These are phyloP conservation scores for Pleurotus eryngii DNA, from an alignment of 768 basidiomycete genomes.

Conservation along the genomic window DNA sequence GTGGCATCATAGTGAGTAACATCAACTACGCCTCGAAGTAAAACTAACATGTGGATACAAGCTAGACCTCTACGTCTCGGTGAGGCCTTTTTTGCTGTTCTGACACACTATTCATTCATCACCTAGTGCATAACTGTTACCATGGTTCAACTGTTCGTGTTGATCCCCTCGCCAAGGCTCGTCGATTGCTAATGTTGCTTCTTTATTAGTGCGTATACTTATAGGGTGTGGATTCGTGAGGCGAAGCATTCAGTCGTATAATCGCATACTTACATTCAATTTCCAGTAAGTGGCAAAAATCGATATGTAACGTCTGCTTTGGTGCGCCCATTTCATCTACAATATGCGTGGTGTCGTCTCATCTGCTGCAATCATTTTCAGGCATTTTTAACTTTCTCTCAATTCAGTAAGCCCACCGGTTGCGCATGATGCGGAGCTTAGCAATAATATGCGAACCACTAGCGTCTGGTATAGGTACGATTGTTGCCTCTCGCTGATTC, in stretches of 20 bases:
- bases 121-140: constrained; percentile 1
- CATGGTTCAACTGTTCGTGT: background rate
- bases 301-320: background rate
- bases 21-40: no score
- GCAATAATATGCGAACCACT: no score
- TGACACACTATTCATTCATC: no score
- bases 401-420: background rate
- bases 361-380: background rate
- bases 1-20: no score
- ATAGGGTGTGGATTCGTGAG: background rate
- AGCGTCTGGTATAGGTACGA: no score
- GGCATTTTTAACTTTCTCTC: constrained; percentile 4
- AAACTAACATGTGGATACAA: background rate
- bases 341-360: no score
- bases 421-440: no score
- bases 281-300: constrained; percentile 1
- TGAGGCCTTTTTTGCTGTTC: background rate
- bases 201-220: background rate
- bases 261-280: background rate
- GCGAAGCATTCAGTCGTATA: no score
- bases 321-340: background rate
- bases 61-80: constrained; percentile 4
- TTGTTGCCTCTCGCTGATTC: no score
- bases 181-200: no score
- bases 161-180: no score